Evolutionary conservation across 257 asterid species (phyloP).

Genomic region (Vinca minor): DNA sequence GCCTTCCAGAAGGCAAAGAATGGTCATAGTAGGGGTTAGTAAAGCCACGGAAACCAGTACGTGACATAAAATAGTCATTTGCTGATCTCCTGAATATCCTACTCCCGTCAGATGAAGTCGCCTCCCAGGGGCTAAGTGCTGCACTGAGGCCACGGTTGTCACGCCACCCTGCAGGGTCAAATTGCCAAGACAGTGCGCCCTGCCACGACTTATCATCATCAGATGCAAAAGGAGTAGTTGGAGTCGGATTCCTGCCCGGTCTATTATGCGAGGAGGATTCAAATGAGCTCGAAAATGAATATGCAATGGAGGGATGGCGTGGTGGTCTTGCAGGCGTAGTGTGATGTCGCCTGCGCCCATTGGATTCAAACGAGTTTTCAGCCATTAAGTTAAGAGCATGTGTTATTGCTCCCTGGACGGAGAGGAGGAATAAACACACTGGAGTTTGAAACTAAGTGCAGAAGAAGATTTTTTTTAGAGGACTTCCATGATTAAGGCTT

Average conservation of each 20-base stretch:
- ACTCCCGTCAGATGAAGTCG: slow-evolving; percentile 23
- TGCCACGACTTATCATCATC: slow-evolving; percentile 63
- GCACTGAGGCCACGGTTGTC: slow-evolving; percentile 51
- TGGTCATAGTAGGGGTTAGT: slow-evolving; percentile 24
- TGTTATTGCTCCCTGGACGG: neutral
- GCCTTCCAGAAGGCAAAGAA: slow-evolving; percentile 37
- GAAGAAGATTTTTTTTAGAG: too few species aligned
- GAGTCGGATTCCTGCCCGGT: slow-evolving; percentile 29
- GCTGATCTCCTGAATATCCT: slow-evolving; percentile 51
- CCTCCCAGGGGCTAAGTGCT: slow-evolving; percentile 55
- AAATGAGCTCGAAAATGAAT: slow-evolving; percentile 35
- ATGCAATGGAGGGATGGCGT: slow-evolving; percentile 27
- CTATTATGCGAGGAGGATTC: slow-evolving; percentile 28
- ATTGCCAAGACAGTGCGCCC: slow-evolving; percentile 65
- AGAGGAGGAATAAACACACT: neutral
- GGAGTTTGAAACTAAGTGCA: too few species aligned
- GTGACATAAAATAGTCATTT: slow-evolving; percentile 51
- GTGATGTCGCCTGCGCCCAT: slow-evolving; percentile 36
- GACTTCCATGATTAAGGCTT: neutral
- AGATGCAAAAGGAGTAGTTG: slow-evolving; percentile 54
- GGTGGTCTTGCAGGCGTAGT: slow-evolving; percentile 35
- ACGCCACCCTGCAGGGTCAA: slow-evolving; percentile 49
- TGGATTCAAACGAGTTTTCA: slow-evolving; percentile 29
- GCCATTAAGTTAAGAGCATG: slow-evolving; percentile 35
- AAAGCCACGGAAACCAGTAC: slow-evolving; percentile 23